These are phyloP conservation scores for Trichoderma lentiforme DNA, from an alignment of 2,329 filamentous ascomycete genomes.

Conservation along the genomic window DNA sequence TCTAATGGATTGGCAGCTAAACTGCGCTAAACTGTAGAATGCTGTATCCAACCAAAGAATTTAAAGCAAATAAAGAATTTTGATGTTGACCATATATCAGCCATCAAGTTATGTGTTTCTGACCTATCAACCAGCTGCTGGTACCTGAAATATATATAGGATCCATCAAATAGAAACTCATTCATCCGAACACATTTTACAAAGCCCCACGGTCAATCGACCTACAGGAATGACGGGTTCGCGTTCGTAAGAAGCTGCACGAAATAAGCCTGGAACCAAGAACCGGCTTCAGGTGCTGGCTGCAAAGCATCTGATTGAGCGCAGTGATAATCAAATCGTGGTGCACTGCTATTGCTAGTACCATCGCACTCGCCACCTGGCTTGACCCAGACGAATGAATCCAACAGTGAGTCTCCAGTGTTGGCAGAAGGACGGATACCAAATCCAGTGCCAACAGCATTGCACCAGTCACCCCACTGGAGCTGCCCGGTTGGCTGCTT, in stretches of 20 bases:
- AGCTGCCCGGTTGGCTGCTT: conserved; percentile 2
- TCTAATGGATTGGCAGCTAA: neutral
- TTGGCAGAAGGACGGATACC: neutral
- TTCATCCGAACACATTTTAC: neutral
- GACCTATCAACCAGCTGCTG: neutral
- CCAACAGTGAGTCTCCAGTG: neutral
- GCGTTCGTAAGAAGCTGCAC: conserved; percentile 10
- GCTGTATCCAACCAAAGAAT: neutral
- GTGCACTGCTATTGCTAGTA: neutral
- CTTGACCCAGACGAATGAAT: conserved; percentile 2
- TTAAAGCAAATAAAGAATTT: neutral
- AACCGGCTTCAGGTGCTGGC: neutral
- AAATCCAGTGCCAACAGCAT: conserved; percentile 1
- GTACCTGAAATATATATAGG: neutral
- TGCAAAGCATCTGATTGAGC: neutral
- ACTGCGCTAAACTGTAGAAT: neutral
- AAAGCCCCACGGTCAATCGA: neutral
- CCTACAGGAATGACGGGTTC: conserved; percentile 6
- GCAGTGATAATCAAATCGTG: conserved; percentile 1
- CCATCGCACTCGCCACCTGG: conserved; percentile 7
- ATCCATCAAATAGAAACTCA: neutral
- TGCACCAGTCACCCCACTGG: conserved; percentile 3
- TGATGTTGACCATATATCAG: neutral
- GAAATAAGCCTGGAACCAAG: conserved; percentile 11
- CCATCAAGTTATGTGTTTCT: neutral